These are phyloP conservation scores for Talaromyces albobiverticillius DNA, from an alignment of 2,329 filamentous ascomycete genomes.

Conservation along the genomic window DNA sequence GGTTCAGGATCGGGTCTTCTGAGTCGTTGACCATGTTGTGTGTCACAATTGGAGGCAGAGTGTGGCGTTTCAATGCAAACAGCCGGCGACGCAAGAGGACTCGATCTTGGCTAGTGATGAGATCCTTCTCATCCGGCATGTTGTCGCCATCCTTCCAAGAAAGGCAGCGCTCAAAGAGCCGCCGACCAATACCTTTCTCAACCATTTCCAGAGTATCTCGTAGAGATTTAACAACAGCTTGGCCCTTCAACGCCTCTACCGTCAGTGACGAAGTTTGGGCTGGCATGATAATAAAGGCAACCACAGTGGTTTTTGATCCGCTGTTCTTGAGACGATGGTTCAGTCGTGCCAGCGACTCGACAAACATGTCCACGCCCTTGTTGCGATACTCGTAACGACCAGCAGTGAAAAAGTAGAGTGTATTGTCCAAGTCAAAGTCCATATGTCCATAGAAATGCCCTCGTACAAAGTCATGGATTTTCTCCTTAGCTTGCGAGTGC, in stretches of 20 bases:
- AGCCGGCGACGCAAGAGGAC: constrained; percentile 86
- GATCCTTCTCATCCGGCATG: constrained; percentile 93
- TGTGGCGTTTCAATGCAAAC: constrained; percentile 93
- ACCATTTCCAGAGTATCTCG: constrained; percentile 91
- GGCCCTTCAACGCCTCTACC: constrained; percentile 91
- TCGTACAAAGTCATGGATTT: constrained; percentile 96
- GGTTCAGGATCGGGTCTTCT: constrained; percentile 92
- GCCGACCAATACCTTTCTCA: constrained; percentile 85
- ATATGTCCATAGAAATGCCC: constrained; percentile 99
- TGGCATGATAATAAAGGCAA: constrained; percentile 98
- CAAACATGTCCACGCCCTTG: constrained; percentile 99
- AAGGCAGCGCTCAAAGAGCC: constrained; percentile 90
- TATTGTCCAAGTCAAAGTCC: constrained; percentile 95
- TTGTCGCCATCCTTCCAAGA: constrained; percentile 94
- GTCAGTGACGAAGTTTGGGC: constrained; percentile 93
- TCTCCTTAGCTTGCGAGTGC: constrained; percentile 93
- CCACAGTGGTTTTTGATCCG: constrained; percentile 88
- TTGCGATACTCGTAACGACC: constrained; percentile 97
- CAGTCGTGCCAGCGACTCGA: constrained; percentile 88
- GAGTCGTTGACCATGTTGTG: constrained; percentile 97
- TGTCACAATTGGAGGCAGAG: constrained; percentile 90
- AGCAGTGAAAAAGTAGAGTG: constrained; percentile 94
- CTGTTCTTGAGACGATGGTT: constrained; percentile 86
- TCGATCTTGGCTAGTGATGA: constrained; percentile 87
- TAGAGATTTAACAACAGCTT: constrained; percentile 95